Conservation (phyloP, 2,329 filamentous ascomycete species). For the Lasiodiplodia theobromae region DNA sequence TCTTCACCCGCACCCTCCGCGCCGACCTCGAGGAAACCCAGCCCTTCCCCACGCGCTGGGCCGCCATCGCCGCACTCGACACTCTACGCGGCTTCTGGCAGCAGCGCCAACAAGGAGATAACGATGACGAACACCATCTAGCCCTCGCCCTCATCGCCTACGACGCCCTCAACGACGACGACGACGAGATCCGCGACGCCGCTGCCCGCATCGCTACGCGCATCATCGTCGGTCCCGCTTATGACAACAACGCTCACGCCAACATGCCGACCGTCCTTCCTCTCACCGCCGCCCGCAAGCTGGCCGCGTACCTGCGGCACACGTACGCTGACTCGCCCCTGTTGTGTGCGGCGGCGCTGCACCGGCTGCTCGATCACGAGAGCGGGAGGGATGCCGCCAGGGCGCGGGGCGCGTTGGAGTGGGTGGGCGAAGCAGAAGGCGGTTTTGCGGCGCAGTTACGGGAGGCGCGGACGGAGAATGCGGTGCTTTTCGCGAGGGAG, state of each 20-base stretch:
- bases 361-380: background rate
- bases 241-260: background rate
- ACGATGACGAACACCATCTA: constrained; percentile 31
- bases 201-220: constrained; percentile 61
- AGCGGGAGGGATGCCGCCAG: constrained; percentile 1
- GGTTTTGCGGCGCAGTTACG: constrained; percentile 37
- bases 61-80: constrained; percentile 63
- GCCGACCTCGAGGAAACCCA: constrained; percentile 41
- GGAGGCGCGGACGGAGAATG: constrained; percentile 57
- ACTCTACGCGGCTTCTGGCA: constrained; percentile 47
- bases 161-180: constrained; percentile 84
- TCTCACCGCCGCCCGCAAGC: constrained; percentile 1
- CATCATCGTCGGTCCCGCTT: constrained; percentile 49
- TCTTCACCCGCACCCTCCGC: constrained; percentile 22
- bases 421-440: constrained; percentile 44
- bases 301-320: constrained; percentile 40
- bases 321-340: constrained; percentile 43
- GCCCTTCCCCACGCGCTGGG: constrained; percentile 70
- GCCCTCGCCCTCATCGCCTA: constrained; percentile 66
- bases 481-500: constrained; percentile 82
- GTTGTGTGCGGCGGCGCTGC: constrained; percentile 47
- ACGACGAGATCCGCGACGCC: constrained; percentile 81
- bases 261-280: constrained; percentile 44
- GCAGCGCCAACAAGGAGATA: background rate
- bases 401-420: constrained; percentile 37